These are phyloP conservation scores for Debaryomyces sp. DNA, from an alignment of 1,139 yeast species.

Conservation along the genomic window DNA sequence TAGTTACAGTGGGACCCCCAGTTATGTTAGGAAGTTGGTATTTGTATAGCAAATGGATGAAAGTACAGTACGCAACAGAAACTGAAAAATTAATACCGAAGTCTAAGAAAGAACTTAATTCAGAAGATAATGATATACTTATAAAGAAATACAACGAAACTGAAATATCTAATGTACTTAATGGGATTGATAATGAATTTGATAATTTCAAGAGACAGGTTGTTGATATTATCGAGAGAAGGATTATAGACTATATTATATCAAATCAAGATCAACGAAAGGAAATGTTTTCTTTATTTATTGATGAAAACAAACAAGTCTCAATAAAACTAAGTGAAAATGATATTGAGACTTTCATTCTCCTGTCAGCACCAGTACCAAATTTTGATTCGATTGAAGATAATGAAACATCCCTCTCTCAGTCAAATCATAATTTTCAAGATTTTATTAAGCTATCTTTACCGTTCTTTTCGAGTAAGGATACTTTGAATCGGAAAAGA, in stretches of 20 bases:
- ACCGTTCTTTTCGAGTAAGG: slow-evolving; percentile 30
- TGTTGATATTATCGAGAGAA: slow-evolving; percentile 26
- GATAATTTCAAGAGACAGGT: slow-evolving; percentile 38
- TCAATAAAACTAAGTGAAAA: slow-evolving; percentile 24
- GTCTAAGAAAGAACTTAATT: slow-evolving; percentile 10
- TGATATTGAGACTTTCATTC: slow-evolving; percentile 36
- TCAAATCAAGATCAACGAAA: slow-evolving; percentile 10
- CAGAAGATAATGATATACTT: slow-evolving; percentile 19
- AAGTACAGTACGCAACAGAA: slow-evolving; percentile 20
- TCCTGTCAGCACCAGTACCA: slow-evolving; percentile 13
- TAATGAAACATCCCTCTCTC: neutral
- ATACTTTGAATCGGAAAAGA: slow-evolving; percentile 22
- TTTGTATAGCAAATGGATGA: slow-evolving; percentile 20
- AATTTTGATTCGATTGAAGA: slow-evolving; percentile 12
- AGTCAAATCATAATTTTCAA: neutral
- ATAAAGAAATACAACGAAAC: slow-evolving; percentile 39
- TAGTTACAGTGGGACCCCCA: slow-evolving; percentile 44
- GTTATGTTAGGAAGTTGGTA: slow-evolving; percentile 29
- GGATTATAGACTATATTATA: slow-evolving; percentile 26
- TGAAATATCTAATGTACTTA: slow-evolving; percentile 29
- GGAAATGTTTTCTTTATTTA: slow-evolving; percentile 15
- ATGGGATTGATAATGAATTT: slow-evolving; percentile 43
- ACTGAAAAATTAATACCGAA: slow-evolving; percentile 13
- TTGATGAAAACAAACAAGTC: slow-evolving; percentile 35
- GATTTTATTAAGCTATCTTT: slow-evolving; percentile 38